Base-by-base conservation (phyloP, 1,139 yeast genomes). In the Suhomyces atakaporum region DNA sequence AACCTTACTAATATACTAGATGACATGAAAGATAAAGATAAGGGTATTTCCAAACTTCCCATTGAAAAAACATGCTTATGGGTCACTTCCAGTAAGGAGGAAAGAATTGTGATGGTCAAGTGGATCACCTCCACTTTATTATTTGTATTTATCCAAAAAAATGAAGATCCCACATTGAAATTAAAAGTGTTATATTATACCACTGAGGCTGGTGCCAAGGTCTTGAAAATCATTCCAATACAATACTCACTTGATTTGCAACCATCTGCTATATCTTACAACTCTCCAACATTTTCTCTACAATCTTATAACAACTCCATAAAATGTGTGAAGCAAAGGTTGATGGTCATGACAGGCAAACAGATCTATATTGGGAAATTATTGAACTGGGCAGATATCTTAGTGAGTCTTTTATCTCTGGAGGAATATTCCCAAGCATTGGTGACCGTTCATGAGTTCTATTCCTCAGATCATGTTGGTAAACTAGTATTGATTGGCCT, bases 311-410 rank as follows among this genome's bases (percentile, higher is more conserved):
- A 32, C 6, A 48, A 47, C 20, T 46, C 56, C 7, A 49, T 66
- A 11, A 54, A 55, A 19, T 50, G 56, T 5, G 49, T 59, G 20
- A 63, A 66, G 34, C 58, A 60, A 23, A 48, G 63, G 25, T 44
- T 60, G 5, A 42, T 63, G 14, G 26, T 62, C 7, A 39, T 66
- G 20, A 20, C 19, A 12, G n/a, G 15, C 7, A 33, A 16, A 3
- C 64, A 71, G 38, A 51, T 80, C 23, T 63, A 62, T 5, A 67
- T 80, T 10, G 94, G 90, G 0, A 64, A 79, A 11, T 59, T 80
- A 10, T 66, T 80, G 4, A 81, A 76, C 47, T 87, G 96, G 96
- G 88, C 89, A 0, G 94, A 85, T 49, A 63, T 75, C 15, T 54
- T 81, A 11, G 62, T 70, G 38, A 71, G 63, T 10, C 56, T 77